Evolutionary conservation across 805 yeast species (phyloP).

Genomic region (Myxozyma udenii): DNA sequence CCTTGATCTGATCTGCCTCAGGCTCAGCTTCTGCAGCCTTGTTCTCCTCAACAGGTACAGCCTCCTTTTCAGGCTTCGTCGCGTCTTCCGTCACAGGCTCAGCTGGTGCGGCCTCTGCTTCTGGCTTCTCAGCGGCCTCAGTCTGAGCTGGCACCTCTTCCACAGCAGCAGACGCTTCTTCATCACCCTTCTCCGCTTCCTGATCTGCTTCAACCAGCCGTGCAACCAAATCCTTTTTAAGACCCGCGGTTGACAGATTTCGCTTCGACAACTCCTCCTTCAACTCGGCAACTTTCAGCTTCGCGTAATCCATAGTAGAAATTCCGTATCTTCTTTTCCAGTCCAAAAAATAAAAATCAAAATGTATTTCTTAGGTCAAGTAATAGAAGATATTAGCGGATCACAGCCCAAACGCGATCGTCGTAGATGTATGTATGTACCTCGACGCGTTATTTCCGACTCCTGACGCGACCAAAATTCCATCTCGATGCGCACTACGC

Average conservation of each 20-base stretch:
- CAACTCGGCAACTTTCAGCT: constrained; percentile 65
- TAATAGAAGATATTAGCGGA: too few species aligned
- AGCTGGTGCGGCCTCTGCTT: not conserved
- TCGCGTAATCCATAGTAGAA: constrained; percentile 17
- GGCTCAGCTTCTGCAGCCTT: not conserved
- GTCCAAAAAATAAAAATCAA: too few species aligned
- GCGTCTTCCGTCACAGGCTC: not conserved
- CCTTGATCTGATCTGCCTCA: not conserved
- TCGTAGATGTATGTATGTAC: too few species aligned
- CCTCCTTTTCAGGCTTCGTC: not conserved
- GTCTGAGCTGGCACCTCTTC: not conserved
- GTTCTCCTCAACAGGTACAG: not conserved
- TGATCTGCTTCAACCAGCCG: constrained; percentile 60
- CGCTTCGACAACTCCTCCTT: constrained; percentile 69
- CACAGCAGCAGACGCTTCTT: not conserved
- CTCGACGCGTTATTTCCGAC: too few species aligned
- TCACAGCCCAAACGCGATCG: too few species aligned
- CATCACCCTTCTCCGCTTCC: not conserved
- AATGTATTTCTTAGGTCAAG: too few species aligned
- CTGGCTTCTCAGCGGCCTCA: not conserved
- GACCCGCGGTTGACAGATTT: constrained; percentile 68
- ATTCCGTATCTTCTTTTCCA: too few species aligned
- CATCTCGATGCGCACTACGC: too few species aligned
- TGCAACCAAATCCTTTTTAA: constrained; percentile 71
- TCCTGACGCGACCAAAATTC: too few species aligned